phyloP scores from a whole-genome alignment of 108 stramenopile species.

The Chaetoceros tenuissimus region DNA sequence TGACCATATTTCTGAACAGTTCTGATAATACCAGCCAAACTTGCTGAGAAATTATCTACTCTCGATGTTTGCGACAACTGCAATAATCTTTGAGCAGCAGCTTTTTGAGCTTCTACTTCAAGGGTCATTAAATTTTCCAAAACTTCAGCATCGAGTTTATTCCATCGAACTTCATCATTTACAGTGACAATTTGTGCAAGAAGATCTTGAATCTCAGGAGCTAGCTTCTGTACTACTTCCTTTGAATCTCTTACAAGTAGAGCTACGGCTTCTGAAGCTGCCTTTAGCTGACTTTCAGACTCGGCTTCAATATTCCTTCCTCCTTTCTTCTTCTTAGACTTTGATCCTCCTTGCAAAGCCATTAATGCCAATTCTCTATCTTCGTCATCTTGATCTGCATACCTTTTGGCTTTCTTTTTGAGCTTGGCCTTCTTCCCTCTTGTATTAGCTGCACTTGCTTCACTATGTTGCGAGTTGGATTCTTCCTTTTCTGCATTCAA shows the following conservation, averaged over 20 bases:
- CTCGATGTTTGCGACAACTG: constrained; percentile 41
- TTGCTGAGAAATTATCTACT: constrained; percentile 77
- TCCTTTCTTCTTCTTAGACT: constrained; percentile 35
- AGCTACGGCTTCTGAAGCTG: constrained; percentile 56
- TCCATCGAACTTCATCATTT: constrained; percentile 58
- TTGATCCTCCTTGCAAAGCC: constrained; percentile 82
- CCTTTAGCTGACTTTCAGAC: constrained; percentile 50
- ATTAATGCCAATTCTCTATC: constrained; percentile 88
- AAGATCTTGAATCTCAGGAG: constrained; percentile 30
- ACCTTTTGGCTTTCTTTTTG: constrained; percentile 69
- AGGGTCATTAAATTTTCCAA: constrained; percentile 61
- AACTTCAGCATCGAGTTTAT: constrained; percentile 78
- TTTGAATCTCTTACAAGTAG: constrained; percentile 60
- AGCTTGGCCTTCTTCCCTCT: constrained; percentile 61
- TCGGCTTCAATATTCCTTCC: constrained; percentile 18
- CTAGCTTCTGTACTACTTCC: constrained; percentile 37
- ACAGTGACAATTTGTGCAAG: constrained; percentile 60
- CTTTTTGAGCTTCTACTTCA: constrained; percentile 36
- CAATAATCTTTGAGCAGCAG: constrained; percentile 57
- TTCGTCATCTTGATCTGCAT: constrained; percentile 96
- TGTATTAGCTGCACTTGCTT: constrained; percentile 23
- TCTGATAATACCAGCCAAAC: constrained; percentile 78
- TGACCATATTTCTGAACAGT: constrained; percentile 69
- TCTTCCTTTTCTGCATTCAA: background rate
- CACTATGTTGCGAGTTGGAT: constrained; percentile 9